These are phyloP conservation scores for Pyrenula aspistea DNA, from an alignment of 495 filamentous ascomycete genomes.

Conservation along the genomic window DNA sequence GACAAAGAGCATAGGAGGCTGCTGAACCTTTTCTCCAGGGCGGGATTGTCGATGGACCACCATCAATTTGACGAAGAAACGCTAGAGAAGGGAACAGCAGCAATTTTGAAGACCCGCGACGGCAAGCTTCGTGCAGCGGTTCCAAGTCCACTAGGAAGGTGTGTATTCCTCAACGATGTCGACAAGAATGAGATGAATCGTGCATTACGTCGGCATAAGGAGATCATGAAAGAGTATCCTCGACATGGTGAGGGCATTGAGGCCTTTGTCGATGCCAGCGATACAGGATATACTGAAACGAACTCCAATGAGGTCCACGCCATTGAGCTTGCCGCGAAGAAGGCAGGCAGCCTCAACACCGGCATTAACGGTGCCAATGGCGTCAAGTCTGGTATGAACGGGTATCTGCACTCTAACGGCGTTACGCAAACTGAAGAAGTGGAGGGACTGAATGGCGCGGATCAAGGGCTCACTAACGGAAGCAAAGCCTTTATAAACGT, in stretches of 20 bases:
- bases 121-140: conserved; percentile 47
- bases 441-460: conserved; percentile 2
- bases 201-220: conserved; percentile 41
- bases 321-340: conserved; percentile 17
- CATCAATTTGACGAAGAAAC: conserved; percentile 43
- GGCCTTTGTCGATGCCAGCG: conserved; percentile 47
- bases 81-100: conserved; percentile 44
- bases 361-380: conserved; percentile 8
- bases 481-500: conserved; percentile 14
- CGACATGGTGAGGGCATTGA: conserved; percentile 46
- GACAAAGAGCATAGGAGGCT: conserved; percentile 41
- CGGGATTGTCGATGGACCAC: conserved; percentile 52
- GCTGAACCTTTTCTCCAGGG: conserved; percentile 45
- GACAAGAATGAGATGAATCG: conserved; percentile 31
- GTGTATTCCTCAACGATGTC: conserved; percentile 48
- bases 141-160: conserved; percentile 41
- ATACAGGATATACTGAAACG: conserved; percentile 44
- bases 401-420: conserved; percentile 12
- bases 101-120: conserved; percentile 52
- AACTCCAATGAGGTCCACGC: conserved; percentile 19
- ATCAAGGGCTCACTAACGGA: conserved; percentile 13
- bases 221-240: conserved; percentile 38
- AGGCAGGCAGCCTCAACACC: conserved; percentile 20
- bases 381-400: conserved; percentile 10
- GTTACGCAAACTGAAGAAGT: neutral